These are phyloP conservation scores for Agrocybe pediades DNA, from an alignment of 768 basidiomycete species.

Conservation along the genomic window DNA sequence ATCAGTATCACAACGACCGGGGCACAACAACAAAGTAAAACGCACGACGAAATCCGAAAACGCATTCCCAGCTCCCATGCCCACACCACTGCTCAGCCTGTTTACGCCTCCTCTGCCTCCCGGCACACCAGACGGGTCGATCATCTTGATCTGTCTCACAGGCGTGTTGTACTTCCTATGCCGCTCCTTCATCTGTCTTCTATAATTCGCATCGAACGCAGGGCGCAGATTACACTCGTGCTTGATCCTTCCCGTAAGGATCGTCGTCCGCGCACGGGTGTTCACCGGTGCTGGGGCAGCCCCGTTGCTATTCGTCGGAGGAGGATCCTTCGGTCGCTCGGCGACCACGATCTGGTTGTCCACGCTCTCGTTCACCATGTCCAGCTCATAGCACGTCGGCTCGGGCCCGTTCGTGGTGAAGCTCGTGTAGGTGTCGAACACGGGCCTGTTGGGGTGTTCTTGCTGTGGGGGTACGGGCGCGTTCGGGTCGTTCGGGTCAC, in stretches of 20 bases:
- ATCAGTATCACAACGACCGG: constrained; percentile 5
- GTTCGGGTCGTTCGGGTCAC: constrained; percentile 38
- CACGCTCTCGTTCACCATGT: constrained; percentile 83
- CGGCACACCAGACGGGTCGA: constrained; percentile 69
- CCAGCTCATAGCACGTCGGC: constrained; percentile 81
- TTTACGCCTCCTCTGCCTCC: constrained; percentile 78
- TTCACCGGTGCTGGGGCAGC: constrained; percentile 46
- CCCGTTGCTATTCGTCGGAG: constrained; percentile 34
- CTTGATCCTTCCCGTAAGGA: constrained; percentile 77
- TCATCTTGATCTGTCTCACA: constrained; percentile 64
- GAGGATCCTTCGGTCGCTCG: constrained; percentile 71
- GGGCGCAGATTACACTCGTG: constrained; percentile 80
- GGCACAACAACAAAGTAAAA: constrained; percentile 17
- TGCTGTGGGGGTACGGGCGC: constrained; percentile 19
- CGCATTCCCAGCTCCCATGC: constrained; percentile 52
- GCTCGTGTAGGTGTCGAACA: constrained; percentile 34
- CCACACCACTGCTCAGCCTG: constrained; percentile 75
- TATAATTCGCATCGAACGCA: constrained; percentile 64
- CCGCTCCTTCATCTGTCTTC: constrained; percentile 72
- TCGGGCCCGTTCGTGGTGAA: constrained; percentile 37
- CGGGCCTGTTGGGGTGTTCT: constrained; percentile 38
- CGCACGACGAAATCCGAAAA: constrained; percentile 72
- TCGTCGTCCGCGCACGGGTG: constrained; percentile 71
- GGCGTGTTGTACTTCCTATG: constrained; percentile 69
- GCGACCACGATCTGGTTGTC: constrained; percentile 88